phyloP scores from a whole-genome alignment of 345 rosid species.

The Hypericum androsaemum region DNA sequence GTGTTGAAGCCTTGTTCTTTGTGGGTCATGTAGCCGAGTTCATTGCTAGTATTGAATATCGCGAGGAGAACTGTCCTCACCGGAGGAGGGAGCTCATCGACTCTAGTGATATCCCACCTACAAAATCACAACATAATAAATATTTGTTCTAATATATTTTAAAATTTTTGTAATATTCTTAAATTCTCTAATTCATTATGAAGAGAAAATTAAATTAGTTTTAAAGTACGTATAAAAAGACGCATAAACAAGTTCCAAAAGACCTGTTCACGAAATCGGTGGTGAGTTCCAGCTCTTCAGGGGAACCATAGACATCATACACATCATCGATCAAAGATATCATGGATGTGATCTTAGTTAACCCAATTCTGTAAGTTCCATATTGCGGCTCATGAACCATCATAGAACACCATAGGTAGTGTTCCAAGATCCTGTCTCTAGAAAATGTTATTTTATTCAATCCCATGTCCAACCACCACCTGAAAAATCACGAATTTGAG shows the following conservation, averaged over 20 bases:
- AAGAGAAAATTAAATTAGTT: background rate
- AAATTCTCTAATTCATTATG: slow-evolving; percentile 27
- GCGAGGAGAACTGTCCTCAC: slow-evolving; percentile 8
- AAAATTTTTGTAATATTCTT: slow-evolving; percentile 30
- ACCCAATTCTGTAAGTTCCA: slow-evolving; percentile 19
- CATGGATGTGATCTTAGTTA: slow-evolving; percentile 14
- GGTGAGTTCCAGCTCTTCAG: slow-evolving; percentile 28
- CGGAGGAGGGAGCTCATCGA: slow-evolving; percentile 3
- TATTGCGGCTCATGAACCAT: slow-evolving; percentile 17
- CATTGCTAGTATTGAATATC: slow-evolving; percentile 1
- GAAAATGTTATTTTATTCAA: slow-evolving; percentile 25
- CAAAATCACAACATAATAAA: background rate
- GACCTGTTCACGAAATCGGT: slow-evolving; percentile 15
- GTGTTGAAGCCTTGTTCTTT: slow-evolving; percentile 4
- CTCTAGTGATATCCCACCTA: slow-evolving; percentile 2
- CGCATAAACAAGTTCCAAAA: background rate
- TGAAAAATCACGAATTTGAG: background rate
- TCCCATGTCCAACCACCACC: slow-evolving; percentile 35
- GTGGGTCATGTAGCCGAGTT: background rate
- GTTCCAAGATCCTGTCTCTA: slow-evolving; percentile 31
- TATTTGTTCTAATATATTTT: slow-evolving; percentile 22
- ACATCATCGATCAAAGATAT: slow-evolving; percentile 26
- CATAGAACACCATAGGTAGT: slow-evolving; percentile 27
- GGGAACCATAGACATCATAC: slow-evolving; percentile 34
- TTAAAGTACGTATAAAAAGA: too few relatives aligned